A percentile compares a stretch with the other conserved stretches of the same genome.
phyloP scores from a whole-genome alignment of 306 rosid genomes.

The Alnus glutinosa region DNA sequence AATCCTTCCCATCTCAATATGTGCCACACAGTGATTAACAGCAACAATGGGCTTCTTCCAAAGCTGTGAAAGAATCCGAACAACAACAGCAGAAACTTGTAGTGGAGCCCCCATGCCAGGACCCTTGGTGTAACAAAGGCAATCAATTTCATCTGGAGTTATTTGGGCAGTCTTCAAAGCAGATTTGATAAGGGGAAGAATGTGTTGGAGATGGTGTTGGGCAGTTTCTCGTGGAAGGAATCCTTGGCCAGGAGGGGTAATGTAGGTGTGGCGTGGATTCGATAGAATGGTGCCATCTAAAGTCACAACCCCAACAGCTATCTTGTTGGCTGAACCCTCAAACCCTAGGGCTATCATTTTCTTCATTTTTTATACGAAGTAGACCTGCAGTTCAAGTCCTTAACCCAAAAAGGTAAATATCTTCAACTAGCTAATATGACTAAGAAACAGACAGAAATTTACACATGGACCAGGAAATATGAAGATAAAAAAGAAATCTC shows the following conservation, averaged over 20 bases:
- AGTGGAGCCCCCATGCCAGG: slow-evolving; percentile 98
- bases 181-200: slow-evolving; percentile 69
- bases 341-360: slow-evolving; percentile 79
- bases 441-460: no score
- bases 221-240: slow-evolving; percentile 95
- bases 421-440: not conserved
- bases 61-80: slow-evolving; percentile 76
- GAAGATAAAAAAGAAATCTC: no score
- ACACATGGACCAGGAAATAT: no score
- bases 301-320: slow-evolving; percentile 77
- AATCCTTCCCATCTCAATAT: slow-evolving; percentile 93
- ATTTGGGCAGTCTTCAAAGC: slow-evolving; percentile 67
- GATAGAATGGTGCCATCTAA: slow-evolving; percentile 83
- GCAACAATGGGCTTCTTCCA: slow-evolving; percentile 93
- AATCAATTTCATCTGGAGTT: slow-evolving; percentile 68
- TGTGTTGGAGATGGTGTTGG: slow-evolving; percentile 83
- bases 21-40: slow-evolving; percentile 92
- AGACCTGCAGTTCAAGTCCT: not conserved
- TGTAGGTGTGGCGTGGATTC: slow-evolving; percentile 89
- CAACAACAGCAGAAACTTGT: slow-evolving; percentile 79
- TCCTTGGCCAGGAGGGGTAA: slow-evolving; percentile 95
- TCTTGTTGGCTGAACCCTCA: slow-evolving; percentile 97
- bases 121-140: slow-evolving; percentile 90
- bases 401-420: not conserved
- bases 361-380: slow-evolving; percentile 43